Evolutionary conservation across 2,329 filamentous ascomycete species (phyloP).

Genomic region (Verticillium tricorpus): DNA sequence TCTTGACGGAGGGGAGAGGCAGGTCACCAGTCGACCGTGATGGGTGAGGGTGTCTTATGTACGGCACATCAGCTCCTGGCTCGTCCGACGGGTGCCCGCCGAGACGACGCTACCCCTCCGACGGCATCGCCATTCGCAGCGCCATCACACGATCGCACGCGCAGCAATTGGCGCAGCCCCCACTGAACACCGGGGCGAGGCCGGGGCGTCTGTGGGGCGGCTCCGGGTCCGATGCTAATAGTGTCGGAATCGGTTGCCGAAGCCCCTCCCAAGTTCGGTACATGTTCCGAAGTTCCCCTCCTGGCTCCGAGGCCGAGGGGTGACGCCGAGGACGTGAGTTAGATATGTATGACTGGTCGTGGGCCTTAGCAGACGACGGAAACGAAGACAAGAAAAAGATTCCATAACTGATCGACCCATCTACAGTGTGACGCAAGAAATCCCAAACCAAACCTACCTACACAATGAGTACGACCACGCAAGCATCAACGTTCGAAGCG

Average conservation of each 20-base stretch:
- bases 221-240: neutral
- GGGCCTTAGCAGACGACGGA: too few species aligned
- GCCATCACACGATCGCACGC: neutral
- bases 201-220: neutral
- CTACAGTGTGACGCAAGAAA: neutral
- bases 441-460: neutral
- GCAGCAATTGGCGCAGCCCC: neutral
- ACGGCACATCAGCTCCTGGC: neutral
- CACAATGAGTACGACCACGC: constrained; percentile 5
- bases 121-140: neutral
- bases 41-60: neutral
- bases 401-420: too few species aligned
- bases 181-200: neutral
- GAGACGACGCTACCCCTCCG: neutral
- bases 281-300: neutral
- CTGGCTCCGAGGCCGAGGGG: neutral
- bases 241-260: neutral
- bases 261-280: neutral
- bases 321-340: neutral
- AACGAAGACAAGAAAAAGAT: too few species aligned
- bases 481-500: constrained; percentile 13
- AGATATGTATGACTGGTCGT: too few species aligned
- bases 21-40: neutral
- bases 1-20: neutral
- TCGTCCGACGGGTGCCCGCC: neutral